A percentile compares a stretch with the other conserved stretches of the same genome.
Conservation (phyloP, 192 early-diverging fungal species). For the Podila epicladia region DNA sequence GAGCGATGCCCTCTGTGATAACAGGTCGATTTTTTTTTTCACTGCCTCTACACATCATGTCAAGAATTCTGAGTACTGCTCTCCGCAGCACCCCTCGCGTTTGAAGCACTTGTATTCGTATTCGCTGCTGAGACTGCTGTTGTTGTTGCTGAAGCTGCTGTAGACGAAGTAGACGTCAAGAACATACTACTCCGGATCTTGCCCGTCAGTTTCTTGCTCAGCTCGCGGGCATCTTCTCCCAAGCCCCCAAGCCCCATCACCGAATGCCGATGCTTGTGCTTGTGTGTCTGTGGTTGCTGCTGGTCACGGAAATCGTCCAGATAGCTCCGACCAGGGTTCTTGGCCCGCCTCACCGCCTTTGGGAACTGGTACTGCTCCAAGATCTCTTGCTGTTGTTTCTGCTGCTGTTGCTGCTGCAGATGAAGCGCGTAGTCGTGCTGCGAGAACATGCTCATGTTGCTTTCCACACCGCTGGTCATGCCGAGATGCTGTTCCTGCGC, state of each 20-base stretch:
- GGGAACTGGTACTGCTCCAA: too few species aligned
- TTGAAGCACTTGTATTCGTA: background rate
- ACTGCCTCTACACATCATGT: too few species aligned
- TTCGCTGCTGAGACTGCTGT: slow-evolving; percentile 1
- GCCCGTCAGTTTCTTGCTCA: background rate
- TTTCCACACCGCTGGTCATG: too few species aligned
- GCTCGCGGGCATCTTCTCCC: background rate
- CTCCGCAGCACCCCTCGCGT: background rate
- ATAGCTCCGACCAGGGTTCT: background rate
- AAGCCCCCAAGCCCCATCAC: background rate
- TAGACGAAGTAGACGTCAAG: background rate
- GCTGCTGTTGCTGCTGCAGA: background rate
- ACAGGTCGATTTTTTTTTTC: too few species aligned
- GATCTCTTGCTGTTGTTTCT: background rate
- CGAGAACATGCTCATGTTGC: too few species aligned
- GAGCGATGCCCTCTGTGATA: too few species aligned
- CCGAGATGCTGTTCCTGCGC: too few species aligned
- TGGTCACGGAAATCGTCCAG: background rate
- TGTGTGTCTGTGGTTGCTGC: background rate
- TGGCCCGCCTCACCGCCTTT: background rate
- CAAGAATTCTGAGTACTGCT: background rate
- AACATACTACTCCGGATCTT: background rate
- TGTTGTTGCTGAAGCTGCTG: too few species aligned
- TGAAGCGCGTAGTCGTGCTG: too few species aligned
- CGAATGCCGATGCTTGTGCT: slow-evolving; percentile 1